Evolutionary conservation across 2,329 filamentous ascomycete genomes (phyloP).

Genomic region (Penicillium sp.): DNA sequence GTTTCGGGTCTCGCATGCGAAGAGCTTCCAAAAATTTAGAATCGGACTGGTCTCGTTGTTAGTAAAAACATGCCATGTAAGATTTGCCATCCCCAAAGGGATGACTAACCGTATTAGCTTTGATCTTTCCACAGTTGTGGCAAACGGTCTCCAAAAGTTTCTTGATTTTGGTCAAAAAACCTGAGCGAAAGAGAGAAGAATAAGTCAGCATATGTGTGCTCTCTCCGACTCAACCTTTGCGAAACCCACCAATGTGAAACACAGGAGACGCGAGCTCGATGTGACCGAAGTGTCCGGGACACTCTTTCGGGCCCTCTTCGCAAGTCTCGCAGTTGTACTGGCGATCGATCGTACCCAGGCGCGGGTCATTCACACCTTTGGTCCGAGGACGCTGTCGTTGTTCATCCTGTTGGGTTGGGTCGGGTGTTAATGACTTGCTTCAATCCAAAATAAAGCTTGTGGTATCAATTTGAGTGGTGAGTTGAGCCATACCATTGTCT

Average conservation of each 20-base stretch:
- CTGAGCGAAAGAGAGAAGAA: constrained; percentile 45
- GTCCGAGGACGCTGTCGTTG: constrained; percentile 86
- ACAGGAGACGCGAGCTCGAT: constrained; percentile 97
- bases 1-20: constrained; percentile 84
- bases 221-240: neutral
- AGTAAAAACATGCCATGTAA: constrained; percentile 50
- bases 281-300: constrained; percentile 96
- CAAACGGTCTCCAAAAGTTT: constrained; percentile 98
- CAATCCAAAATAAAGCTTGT: neutral
- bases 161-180: constrained; percentile 99
- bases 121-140: constrained; percentile 97
- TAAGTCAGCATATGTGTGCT: constrained; percentile 26
- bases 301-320: constrained; percentile 91
- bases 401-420: constrained; percentile 62
- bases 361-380: constrained; percentile 90
- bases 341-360: constrained; percentile 93
- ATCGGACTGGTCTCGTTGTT: constrained; percentile 66
- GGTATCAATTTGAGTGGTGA: neutral
- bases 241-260: constrained; percentile 69
- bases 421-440: constrained; percentile 4
- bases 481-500: constrained; percentile 73
- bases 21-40: constrained; percentile 80
- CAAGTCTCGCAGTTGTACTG: constrained; percentile 96
- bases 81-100: constrained; percentile 58
- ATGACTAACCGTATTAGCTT: constrained; percentile 96